A percentile compares a stretch with the other conserved stretches of the same genome.
phyloP scores from a whole-genome alignment of 345 rosid genomes.

The Ailanthus altissimus region DNA sequence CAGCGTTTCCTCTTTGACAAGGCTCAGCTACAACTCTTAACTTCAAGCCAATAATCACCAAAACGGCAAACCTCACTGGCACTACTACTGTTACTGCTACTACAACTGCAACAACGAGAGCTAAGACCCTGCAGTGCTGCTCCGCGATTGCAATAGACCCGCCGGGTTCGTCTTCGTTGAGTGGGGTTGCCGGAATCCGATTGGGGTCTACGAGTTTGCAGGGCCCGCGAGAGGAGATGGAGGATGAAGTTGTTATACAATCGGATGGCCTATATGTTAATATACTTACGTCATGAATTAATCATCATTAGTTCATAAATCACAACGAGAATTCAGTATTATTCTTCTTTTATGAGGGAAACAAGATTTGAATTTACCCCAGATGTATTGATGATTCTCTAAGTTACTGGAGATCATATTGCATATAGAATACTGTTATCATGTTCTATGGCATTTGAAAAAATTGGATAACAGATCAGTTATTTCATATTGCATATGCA shows the following conservation, averaged over 20 bases:
- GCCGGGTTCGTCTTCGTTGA: slow-evolving; percentile 50
- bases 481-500: background rate
- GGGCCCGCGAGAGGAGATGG: slow-evolving; percentile 93
- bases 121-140: slow-evolving; percentile 47
- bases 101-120: slow-evolving; percentile 11
- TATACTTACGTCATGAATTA: background rate
- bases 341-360: background rate
- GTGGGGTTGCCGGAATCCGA: slow-evolving; percentile 59
- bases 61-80: slow-evolving; percentile 4
- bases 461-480: too few species aligned
- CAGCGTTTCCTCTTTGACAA: slow-evolving; percentile 54
- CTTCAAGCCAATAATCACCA: slow-evolving; percentile 25
- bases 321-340: background rate
- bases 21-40: slow-evolving; percentile 28
- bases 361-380: background rate
- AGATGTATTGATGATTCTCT: background rate
- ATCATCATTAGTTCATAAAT: background rate
- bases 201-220: slow-evolving; percentile 76
- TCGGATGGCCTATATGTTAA: slow-evolving; percentile 52
- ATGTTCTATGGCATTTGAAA: too few species aligned
- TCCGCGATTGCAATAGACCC: slow-evolving; percentile 85
- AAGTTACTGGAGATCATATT: background rate
- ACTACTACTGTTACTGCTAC: background rate
- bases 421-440: too few species aligned
- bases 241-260: slow-evolving; percentile 67